A percentile compares a stretch with the other conserved stretches of the same genome.
Evolutionary conservation across 2,329 filamentous ascomycete genomes (phyloP).

Genomic region (Aureobasidium zeae): DNA sequence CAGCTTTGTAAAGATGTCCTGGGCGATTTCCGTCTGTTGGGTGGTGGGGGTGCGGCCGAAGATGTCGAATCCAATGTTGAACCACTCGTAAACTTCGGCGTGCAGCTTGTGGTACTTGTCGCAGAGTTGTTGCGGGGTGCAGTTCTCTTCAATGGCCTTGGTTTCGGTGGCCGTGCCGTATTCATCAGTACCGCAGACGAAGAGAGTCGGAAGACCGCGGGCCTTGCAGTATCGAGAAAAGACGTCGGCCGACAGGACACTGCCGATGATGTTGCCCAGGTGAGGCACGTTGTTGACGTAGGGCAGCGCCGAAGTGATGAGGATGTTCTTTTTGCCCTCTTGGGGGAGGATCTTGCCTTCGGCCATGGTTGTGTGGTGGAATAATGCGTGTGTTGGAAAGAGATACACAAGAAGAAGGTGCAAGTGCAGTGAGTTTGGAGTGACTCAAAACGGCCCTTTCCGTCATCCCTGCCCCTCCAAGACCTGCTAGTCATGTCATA

Average conservation of each 20-base stretch:
- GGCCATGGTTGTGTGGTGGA: slow-evolving; percentile 17
- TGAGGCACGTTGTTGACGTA: slow-evolving; percentile 72
- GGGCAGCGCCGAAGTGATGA: slow-evolving; percentile 85
- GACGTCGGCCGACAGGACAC: slow-evolving; percentile 80
- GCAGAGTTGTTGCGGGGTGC: slow-evolving; percentile 76
- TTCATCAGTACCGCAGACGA: slow-evolving; percentile 82
- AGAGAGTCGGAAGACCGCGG: slow-evolving; percentile 69
- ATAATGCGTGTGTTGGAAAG: not conserved
- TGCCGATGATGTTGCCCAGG: slow-evolving; percentile 80
- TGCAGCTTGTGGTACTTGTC: slow-evolving; percentile 88
- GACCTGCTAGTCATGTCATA: no score
- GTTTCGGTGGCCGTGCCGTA: slow-evolving; percentile 96
- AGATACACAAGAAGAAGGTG: no score
- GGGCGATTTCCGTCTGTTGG: slow-evolving; percentile 85
- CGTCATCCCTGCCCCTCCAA: no score
- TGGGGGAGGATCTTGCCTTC: slow-evolving; percentile 37
- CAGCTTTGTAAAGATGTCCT: slow-evolving; percentile 82
- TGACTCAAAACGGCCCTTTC: no score
- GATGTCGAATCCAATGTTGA: slow-evolving; percentile 87
- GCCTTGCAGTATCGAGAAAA: slow-evolving; percentile 67
- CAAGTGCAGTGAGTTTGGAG: no score
- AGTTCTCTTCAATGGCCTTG: slow-evolving; percentile 80
- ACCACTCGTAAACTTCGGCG: slow-evolving; percentile 90
- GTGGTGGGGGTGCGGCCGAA: slow-evolving; percentile 87
- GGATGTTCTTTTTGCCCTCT: slow-evolving; percentile 65